Evolutionary conservation across 768 basidiomycete species (phyloP), one percentile per base, ranked within the genome.

Genomic region (Tulasnella sp.): DNA sequence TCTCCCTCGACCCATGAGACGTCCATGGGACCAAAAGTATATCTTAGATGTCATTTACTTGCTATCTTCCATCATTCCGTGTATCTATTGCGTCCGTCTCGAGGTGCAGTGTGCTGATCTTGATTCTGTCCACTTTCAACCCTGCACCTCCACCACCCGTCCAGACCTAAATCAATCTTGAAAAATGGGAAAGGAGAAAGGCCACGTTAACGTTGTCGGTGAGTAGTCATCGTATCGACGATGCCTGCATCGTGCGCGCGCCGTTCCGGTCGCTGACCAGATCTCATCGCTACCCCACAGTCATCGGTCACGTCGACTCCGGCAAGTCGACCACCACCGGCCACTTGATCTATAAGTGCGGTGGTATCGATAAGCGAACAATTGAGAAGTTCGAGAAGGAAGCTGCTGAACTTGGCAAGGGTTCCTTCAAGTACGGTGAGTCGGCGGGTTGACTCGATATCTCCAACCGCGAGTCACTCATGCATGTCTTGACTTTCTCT

Each of bases 371-470:
- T 83, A 99, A 98, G 88, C 94, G 94, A 89, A 95, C 94, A 81
- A 95, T 96, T 77, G 94, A 95, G 85, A 97, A 98, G 87, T 98
- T 98, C 87, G 97, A 99, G 88, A 99, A 99, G 90, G 97, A 99
- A 86, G 97, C 97, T 79, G 94, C 94, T 85, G 97, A 99, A 83
- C 92, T 99, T 81, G 97, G 97, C 81, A 99, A 99, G 87, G 94
- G 95, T 82, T 94, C 93, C 81, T 97, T 93, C 88, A 93, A 94
- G 83, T 95, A 95, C 83, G 94, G 94, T 94, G 76, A 77, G 90
- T 82, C 74, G 71, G 67, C 14, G 5, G 22, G 22, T 29, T 19
- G 42, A 68, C 62, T 44, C 69, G 52, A 72, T 29, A 41, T 39
- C 42, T 0, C 36, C 74, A 42, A 39, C 39, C 36, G 26, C 73